Evolutionary conservation across 2,329 filamentous ascomycete genomes (phyloP), one percentile per base, ranked within the genome.

Genomic region (Zymoseptoria crescenta): DNA sequence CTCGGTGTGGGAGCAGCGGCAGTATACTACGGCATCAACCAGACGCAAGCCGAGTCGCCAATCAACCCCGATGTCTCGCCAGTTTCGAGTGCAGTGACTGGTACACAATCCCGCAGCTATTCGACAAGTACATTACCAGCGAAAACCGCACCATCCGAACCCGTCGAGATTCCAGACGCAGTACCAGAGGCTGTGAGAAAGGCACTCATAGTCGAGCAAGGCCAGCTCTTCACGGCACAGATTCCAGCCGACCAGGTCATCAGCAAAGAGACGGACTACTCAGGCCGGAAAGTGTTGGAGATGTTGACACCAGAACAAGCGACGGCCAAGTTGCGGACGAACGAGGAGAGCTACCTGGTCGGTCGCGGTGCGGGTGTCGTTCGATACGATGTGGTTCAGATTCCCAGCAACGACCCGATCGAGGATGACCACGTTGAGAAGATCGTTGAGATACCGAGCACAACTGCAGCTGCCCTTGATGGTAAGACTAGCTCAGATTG

Each of bases 341-440:
- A 90, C 70, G 91, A 99, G 76, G 87, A 96, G 77, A 96, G 92
- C 29, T 97, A 92, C 75, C 79, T 91, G 8, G 90, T 99, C 49
- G 91, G 91, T 60, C 81, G 94, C 56, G 95, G 94, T 13, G 84
- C 90, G 72, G 94, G 94, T 45, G 93, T 99, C 48, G 87, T 96
- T 63, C 86, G 94, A 65, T 99, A 99, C 72, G 94, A 99, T 74
- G 80, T 96, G 8, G 91, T 94, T 24, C 94, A 99, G 74, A 83
- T 97, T 61, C 89, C 93, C 8, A 96, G 91, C 78, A 99, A 99
- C 74, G 90, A 96, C 68, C 94, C 94, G 0, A 99, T 99, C 60
- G 94, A 99, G 77, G 94, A 99, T 70, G 95, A 99, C 71, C 94
- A 99, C 72, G 89, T 92, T 56, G 94, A 99, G 77, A 96, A 96